Evolutionary conservation across 306 rosid genomes (phyloP).

Genomic region (Coriaria nepalensis): DNA sequence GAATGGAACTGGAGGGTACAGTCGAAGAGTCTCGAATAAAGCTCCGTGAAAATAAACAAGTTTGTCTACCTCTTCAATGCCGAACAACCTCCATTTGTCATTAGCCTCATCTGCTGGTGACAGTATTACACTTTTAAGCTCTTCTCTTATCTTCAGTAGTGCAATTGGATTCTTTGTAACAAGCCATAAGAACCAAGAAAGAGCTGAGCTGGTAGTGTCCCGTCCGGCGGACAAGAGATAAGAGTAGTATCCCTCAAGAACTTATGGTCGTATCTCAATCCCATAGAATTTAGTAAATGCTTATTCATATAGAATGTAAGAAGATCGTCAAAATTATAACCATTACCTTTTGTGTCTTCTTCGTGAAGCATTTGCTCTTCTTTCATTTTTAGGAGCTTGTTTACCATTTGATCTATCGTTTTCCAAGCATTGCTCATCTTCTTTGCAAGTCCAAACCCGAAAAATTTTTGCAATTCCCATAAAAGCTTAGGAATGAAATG

Average conservation of each 20-base stretch:
- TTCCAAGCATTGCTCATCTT: constrained; percentile 17
- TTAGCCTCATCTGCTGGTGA: neutral
- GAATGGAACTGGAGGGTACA: no score
- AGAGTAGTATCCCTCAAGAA: constrained; percentile 34
- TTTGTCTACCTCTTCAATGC: constrained; percentile 14
- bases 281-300: neutral
- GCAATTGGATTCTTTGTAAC: constrained; percentile 30
- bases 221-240: constrained; percentile 30
- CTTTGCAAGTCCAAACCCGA: constrained; percentile 28
- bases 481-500: constrained; percentile 11
- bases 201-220: constrained; percentile 31
- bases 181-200: constrained; percentile 39
- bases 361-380: constrained; percentile 3
- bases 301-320: constrained; percentile 17
- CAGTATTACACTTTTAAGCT: constrained; percentile 13
- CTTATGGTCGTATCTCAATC: neutral
- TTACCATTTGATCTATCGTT: constrained; percentile 20
- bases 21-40: constrained; percentile 29
- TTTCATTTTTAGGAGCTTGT: constrained; percentile 15
- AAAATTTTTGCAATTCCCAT: constrained; percentile 32
- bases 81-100: neutral
- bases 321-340: constrained; percentile 14
- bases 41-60: constrained; percentile 43
- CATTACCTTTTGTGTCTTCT: neutral
- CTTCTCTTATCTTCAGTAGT: constrained; percentile 32